Evolutionary conservation across 2,329 filamentous ascomycete species (phyloP).

Genomic region (Cladosporium sp.): DNA sequence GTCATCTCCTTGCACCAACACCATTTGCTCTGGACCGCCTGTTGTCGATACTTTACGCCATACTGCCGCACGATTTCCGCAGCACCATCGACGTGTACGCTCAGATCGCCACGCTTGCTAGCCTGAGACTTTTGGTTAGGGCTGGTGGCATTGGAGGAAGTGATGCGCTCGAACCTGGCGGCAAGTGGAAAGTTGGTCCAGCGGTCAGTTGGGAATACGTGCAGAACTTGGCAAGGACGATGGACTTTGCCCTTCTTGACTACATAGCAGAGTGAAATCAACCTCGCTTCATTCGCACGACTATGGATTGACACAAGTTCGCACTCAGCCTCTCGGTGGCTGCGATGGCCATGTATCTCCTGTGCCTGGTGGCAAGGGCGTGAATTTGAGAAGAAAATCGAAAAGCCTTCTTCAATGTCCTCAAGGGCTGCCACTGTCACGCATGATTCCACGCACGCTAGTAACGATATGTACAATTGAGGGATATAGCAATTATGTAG

Average conservation of each 20-base stretch:
- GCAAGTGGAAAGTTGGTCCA: slow-evolving; percentile 73
- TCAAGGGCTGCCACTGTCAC: too few species aligned
- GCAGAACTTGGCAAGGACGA: slow-evolving; percentile 63
- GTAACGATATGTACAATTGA: too few species aligned
- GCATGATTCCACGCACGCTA: too few species aligned
- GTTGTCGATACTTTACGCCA: slow-evolving; percentile 69
- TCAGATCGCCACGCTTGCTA: slow-evolving; percentile 66
- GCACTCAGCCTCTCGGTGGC: too few species aligned
- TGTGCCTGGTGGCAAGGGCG: too few species aligned
- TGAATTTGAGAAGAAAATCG: too few species aligned
- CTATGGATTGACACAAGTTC: not conserved
- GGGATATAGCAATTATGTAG: too few species aligned
- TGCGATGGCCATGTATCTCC: too few species aligned
- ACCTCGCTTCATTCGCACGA: not conserved
- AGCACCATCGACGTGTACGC: slow-evolving; percentile 47
- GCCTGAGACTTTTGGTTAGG: slow-evolving; percentile 61
- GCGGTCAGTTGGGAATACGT: slow-evolving; percentile 67
- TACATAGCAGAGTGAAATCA: slow-evolving; percentile 60
- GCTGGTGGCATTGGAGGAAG: slow-evolving; percentile 56
- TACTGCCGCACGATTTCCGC: slow-evolving; percentile 47
- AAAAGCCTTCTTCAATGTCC: too few species aligned
- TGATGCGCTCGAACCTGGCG: slow-evolving; percentile 65
- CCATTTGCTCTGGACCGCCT: slow-evolving; percentile 74
- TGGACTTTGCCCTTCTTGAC: slow-evolving; percentile 75
- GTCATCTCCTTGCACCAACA: slow-evolving; percentile 71